A percentile compares a stretch with the other conserved stretches of the same genome.
Evolutionary conservation across 352 stramenopile species (phyloP).

Genomic region (Phytophthora melonis): DNA sequence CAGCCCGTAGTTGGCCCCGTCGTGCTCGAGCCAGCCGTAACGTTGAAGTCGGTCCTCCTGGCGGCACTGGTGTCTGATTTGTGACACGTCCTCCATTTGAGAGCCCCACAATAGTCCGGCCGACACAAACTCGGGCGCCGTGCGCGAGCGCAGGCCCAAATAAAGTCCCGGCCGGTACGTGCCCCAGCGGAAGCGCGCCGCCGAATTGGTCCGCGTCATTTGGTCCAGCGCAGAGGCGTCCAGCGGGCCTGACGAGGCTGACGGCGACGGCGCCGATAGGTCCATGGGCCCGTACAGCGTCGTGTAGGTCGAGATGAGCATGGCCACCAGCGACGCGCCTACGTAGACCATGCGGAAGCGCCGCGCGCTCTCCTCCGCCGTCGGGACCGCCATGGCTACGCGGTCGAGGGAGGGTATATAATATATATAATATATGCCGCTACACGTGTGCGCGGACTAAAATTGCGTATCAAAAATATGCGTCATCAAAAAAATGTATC

Average conservation of each 20-base stretch:
- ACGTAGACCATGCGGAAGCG: slow-evolving; percentile 40
- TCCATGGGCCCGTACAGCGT: slow-evolving; percentile 34
- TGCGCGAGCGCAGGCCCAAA: slow-evolving; percentile 78
- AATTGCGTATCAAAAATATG: background rate
- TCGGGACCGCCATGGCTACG: slow-evolving; percentile 22
- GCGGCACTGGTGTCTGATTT: slow-evolving; percentile 77
- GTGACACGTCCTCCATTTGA: slow-evolving; percentile 73
- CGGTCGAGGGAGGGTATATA: background rate
- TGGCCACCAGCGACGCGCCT: slow-evolving; percentile 32
- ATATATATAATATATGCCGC: no score
- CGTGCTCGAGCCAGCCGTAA: slow-evolving; percentile 86
- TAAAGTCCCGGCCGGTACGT: slow-evolving; percentile 85
- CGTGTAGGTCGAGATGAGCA: slow-evolving; percentile 39
- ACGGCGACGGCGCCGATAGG: background rate
- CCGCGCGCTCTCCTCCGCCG: slow-evolving; percentile 32
- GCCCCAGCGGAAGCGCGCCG: slow-evolving; percentile 63
- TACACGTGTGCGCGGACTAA: slow-evolving; percentile 11
- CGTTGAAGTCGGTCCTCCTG: slow-evolving; percentile 82
- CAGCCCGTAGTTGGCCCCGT: slow-evolving; percentile 64
- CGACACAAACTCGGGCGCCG: slow-evolving; percentile 67
- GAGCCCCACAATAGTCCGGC: slow-evolving; percentile 80
- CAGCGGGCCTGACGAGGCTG: slow-evolving; percentile 16
- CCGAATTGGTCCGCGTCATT: slow-evolving; percentile 50
- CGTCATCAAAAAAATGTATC: background rate
- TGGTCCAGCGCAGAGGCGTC: slow-evolving; percentile 44